Conservation (phyloP, 345 rosid genomes). For the Rhodomyrtus tomentosa region DNA sequence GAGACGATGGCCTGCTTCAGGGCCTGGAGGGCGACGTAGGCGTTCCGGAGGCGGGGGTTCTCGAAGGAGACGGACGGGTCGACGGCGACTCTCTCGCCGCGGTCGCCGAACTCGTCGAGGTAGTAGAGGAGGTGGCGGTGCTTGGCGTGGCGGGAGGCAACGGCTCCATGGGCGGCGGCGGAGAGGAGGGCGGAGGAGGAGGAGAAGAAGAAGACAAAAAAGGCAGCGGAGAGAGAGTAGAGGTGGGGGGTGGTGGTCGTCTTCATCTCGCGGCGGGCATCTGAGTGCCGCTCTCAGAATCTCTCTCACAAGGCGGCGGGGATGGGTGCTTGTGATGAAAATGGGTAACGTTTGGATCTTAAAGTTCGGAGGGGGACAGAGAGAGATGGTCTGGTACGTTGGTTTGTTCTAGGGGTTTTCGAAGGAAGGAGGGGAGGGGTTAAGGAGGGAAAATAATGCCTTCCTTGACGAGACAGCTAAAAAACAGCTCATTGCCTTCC, state of each 20-base stretch:
- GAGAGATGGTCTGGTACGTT: neutral
- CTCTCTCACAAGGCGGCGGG: neutral
- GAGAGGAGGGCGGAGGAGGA: neutral
- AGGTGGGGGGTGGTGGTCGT: neutral
- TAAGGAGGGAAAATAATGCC: conserved; percentile 16
- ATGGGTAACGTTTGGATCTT: neutral
- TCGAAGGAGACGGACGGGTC: neutral
- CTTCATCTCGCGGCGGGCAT: neutral
- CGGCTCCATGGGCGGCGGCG: neutral
- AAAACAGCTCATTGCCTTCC: conserved; percentile 61
- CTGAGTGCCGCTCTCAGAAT: no score
- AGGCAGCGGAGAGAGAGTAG: neutral
- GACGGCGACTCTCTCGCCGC: neutral
- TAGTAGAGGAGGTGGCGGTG: neutral
- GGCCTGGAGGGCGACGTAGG: conserved; percentile 46
- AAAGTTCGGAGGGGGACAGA: neutral
- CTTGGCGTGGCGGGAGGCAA: neutral
- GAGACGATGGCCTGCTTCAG: conserved; percentile 72
- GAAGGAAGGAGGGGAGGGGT: neutral
- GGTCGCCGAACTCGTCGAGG: neutral
- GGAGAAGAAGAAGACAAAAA: neutral
- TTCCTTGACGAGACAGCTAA: conserved; percentile 44
- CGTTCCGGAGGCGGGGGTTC: neutral
- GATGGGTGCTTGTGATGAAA: neutral
- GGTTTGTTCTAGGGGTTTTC: neutral